These are phyloP conservation scores for Sanghuangporus baumii DNA, from an alignment of 1,284 basidiomycete genomes.

Conservation along the genomic window DNA sequence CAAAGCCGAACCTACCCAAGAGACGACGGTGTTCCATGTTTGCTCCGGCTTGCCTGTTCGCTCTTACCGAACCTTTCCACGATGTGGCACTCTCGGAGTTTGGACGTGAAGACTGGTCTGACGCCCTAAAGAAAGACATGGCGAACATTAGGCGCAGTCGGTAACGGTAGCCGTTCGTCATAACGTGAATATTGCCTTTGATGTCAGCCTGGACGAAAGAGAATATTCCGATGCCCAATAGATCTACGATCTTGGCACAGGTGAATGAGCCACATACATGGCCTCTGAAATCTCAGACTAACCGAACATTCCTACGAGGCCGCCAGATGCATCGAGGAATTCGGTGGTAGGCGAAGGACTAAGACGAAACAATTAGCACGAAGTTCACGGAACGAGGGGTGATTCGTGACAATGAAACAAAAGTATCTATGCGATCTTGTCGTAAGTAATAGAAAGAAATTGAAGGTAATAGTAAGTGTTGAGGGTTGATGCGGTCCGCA, in stretches of 20 bases:
- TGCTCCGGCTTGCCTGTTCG: not conserved
- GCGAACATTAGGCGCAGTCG: not conserved
- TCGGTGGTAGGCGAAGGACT: slow-evolving; percentile 79
- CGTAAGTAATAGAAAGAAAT: not conserved
- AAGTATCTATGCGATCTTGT: not conserved
- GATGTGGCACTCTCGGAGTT: slow-evolving; percentile 5
- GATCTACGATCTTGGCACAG: slow-evolving; percentile 45
- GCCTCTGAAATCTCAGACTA: slow-evolving; percentile 23
- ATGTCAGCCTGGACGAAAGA: slow-evolving; percentile 89
- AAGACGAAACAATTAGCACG: not conserved
- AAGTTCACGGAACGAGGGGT: not conserved
- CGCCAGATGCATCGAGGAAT: slow-evolving; percentile 90
- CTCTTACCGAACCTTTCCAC: slow-evolving; percentile 12
- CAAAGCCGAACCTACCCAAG: not conserved
- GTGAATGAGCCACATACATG: not conserved
- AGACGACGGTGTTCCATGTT: slow-evolving; percentile 14
- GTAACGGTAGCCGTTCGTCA: slow-evolving; percentile 25
- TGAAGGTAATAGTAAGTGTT: not conserved
- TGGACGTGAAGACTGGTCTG: slow-evolving; percentile 4
- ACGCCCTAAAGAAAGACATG: slow-evolving; percentile 1
- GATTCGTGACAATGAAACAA: not conserved
- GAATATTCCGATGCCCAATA: slow-evolving; percentile 86
- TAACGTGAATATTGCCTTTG: slow-evolving; percentile 79
- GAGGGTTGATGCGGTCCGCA: not conserved
- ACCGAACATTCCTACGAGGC: slow-evolving; percentile 90